Base-by-base conservation (phyloP, 148 eudicot genomes). In the Vaccinium vitisidaea region DNA sequence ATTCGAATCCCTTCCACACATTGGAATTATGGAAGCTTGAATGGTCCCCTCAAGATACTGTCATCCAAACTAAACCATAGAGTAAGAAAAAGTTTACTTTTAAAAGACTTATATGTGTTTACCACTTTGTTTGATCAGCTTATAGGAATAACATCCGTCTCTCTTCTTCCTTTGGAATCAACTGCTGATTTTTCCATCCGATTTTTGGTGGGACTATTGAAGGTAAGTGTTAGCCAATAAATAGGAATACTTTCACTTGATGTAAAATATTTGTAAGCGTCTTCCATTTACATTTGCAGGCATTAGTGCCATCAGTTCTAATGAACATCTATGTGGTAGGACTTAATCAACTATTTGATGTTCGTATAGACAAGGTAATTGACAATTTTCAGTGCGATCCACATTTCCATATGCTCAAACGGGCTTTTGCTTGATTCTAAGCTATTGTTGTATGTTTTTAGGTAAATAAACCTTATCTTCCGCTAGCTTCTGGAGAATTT, bases 331-430 rank as follows among this genome's bases (percentile, higher is more conserved):
- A 86, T 59, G 86, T 86, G 75, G 88, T 86, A 30, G 88, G 88
- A 71, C 56, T 84, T 21, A 84, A 87, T 76, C 86, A 87, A 54
- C n/a, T 80, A 32, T 81, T 84, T 71, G 86, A 43, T 70, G 55
- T 81, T n/a, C 89, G 87, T 0, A 91, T 88, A 89, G 90, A 91
- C 83, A 91, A 89, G 93, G 91, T 91, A 54, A 79, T 83, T 59
- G 12, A n/a, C 9, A 75, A 75, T 21, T 19, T 43, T 48, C 79
- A 9, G 12, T 48, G 23, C 12, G 1, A 75, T 75, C 13, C 21
- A 75, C 23, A 21, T 8, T n/a, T n/a, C 15, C 6, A 9, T 21
- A 9, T 21, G 50, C 10, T 48, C 4, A 21, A 75, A 21, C 21
- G 30, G n/a, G 50, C 79, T 75, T 75, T 48, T 75, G 16, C n/a